Percentiles rank a stretch among this genome's conserved stretches.
Evolutionary conservation across 2,329 filamentous ascomycete genomes (phyloP).

Genomic region (Fusarium sp.): DNA sequence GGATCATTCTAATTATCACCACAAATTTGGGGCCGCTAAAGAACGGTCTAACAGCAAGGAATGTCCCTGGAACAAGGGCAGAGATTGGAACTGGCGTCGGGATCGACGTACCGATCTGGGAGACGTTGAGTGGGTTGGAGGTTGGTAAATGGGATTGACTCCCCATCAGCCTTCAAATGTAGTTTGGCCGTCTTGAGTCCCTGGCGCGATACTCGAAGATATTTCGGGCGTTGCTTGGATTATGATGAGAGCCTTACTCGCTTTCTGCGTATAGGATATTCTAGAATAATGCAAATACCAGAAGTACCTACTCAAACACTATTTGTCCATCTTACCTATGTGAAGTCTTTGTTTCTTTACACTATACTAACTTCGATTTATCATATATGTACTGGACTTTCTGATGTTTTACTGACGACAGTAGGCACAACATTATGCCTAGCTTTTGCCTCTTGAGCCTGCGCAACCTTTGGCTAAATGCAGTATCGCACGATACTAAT

Average conservation of each 20-base stretch:
- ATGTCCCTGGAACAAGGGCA: conserved; percentile 66
- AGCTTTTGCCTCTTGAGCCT: neutral
- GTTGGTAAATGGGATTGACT: conserved; percentile 73
- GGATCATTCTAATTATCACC: conserved; percentile 54
- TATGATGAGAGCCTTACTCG: conserved; percentile 60
- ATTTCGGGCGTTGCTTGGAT: conserved; percentile 36
- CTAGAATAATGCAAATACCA: conserved; percentile 63
- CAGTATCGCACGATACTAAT: neutral
- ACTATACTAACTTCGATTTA: neutral
- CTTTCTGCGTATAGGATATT: conserved; percentile 72
- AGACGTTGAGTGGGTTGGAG: conserved; percentile 94
- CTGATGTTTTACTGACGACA: no score
- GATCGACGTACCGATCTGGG: conserved; percentile 74
- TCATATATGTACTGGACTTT: neutral
- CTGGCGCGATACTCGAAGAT: conserved; percentile 37
- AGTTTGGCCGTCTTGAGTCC: conserved; percentile 55
- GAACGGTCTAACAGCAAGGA: conserved; percentile 57
- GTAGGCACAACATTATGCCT: neutral
- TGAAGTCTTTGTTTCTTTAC: neutral
- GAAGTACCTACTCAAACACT: conserved; percentile 68
- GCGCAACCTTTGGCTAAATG: neutral
- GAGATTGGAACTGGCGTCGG: conserved; percentile 70
- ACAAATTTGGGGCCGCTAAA: conserved; percentile 46
- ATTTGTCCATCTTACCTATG: neutral
- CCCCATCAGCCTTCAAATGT: conserved; percentile 65